These are phyloP conservation scores for Phytophthora cryptogea DNA, from an alignment of 352 stramenopile species.

Conservation along the genomic window DNA sequence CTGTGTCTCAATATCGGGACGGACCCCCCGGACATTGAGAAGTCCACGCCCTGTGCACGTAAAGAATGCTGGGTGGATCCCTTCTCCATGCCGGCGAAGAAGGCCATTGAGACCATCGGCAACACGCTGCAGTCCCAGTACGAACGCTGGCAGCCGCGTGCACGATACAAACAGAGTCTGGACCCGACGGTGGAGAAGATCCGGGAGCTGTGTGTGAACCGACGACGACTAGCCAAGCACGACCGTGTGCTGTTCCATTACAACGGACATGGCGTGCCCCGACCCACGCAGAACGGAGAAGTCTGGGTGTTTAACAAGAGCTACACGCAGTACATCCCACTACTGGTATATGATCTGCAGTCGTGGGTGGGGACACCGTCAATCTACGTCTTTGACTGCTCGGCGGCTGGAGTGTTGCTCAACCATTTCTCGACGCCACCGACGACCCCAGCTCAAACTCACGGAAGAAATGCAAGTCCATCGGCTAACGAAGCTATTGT, in stretches of 20 bases:
- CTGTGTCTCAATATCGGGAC: slow-evolving; percentile 98
- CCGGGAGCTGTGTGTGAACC: slow-evolving; percentile 91
- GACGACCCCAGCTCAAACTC: slow-evolving; percentile 17
- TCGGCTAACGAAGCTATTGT: slow-evolving; percentile 94
- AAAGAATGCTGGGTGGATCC: slow-evolving; percentile 99
- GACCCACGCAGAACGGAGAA: slow-evolving; percentile 96
- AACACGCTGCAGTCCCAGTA: slow-evolving; percentile 96
- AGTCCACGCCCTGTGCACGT: slow-evolving; percentile 94
- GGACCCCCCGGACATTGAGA: slow-evolving; percentile 97
- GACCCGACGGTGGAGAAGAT: slow-evolving; percentile 98
- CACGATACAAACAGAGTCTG: slow-evolving; percentile 94
- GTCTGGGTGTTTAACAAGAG: slow-evolving; percentile 99
- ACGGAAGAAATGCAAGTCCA: slow-evolving; percentile 30
- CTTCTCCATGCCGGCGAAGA: slow-evolving; percentile 92
- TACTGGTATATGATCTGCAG: slow-evolving; percentile 96
- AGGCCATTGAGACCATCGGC: slow-evolving; percentile 97
- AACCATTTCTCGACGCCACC: slow-evolving; percentile 89
- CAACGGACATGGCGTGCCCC: slow-evolving; percentile 99
- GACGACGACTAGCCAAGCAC: slow-evolving; percentile 91
- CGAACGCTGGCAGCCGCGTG: slow-evolving; percentile 93
- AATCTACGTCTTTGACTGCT: slow-evolving; percentile 99
- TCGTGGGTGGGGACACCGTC: slow-evolving; percentile 93
- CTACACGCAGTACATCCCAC: slow-evolving; percentile 99
- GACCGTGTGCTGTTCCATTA: slow-evolving; percentile 99
- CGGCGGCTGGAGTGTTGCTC: slow-evolving; percentile 94